Evolutionary conservation across 2,329 filamentous ascomycete species (phyloP), one percentile per base, ranked within the genome.

Genomic region (Cercospora sp.): DNA sequence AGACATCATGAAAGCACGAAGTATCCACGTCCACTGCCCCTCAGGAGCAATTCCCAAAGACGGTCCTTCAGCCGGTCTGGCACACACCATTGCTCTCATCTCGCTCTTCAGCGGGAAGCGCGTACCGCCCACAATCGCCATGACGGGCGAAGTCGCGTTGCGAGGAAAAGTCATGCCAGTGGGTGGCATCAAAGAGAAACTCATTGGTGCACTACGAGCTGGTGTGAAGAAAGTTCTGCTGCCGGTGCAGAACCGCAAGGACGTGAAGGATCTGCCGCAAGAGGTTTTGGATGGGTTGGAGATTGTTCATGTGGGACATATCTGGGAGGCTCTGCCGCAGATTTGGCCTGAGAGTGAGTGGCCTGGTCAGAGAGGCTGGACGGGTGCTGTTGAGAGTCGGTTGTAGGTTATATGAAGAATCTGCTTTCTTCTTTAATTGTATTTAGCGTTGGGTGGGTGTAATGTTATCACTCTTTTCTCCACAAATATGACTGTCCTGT

Each of bases 181-280:
- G 39, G 95, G 95, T 63, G 95, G 95, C 18, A 98, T 99, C 82
- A 97, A 98, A 82, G 94, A 99, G 87, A 99, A 99, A 81, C 85
- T 98, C 63, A 98, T 99, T 77, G 95, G 95, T 23, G 95, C 95
- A 8, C 84, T 96, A 77, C 87, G 94, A 65, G 95, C 95, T 1
- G 95, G 95, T 30, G 94, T 99, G 69, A 96, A 97, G 85, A 94
- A 92, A 33, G 94, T 99, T 7, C 80, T 99, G 68, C 83, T 99
- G 7, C 95, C 95, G 3, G 87, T 90, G 33, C 90, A 92, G 73
- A 99, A 99, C 79, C 87, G 90, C 71, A 98, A 98, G 81, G 95
- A 99, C 78, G 90, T 91, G 67, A 91, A 91, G 80, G 94, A 98
- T 80, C 84, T 98, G 65, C 95, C 95, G 0, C 86, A 90, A 70